Percentiles rank a stretch among this genome's conserved stretches.
Evolutionary conservation across 2,329 filamentous ascomycete species (phyloP).

Genomic region (Falciphora oryzae): DNA sequence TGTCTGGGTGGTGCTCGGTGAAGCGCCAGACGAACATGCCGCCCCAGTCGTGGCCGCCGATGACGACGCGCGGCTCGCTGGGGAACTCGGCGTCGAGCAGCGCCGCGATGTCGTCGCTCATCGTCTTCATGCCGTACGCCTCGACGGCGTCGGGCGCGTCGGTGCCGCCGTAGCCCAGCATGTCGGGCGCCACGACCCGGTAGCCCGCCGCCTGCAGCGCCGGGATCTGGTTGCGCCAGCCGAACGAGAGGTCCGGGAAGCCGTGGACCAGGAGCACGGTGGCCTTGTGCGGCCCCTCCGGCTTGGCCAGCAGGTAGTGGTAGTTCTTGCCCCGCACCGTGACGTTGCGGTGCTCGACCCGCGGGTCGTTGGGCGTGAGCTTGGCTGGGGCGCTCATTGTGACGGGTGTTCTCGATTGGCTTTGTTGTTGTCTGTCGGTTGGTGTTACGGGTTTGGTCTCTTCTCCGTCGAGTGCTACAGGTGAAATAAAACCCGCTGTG

Average conservation of each 20-base stretch:
- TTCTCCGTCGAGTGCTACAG: not conserved
- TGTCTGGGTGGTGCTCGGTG: conserved; percentile 64
- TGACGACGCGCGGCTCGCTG: conserved; percentile 52
- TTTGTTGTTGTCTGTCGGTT: too few relatives aligned
- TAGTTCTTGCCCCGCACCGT: conserved; percentile 66
- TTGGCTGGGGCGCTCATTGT: conserved; percentile 42
- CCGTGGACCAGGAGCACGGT: conserved; percentile 55
- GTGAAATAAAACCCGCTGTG: too few relatives aligned
- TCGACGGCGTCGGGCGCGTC: conserved; percentile 56
- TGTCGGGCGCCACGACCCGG: conserved; percentile 77
- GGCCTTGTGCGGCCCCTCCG: conserved; percentile 23
- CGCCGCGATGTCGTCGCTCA: conserved; percentile 67
- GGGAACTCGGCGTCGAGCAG: conserved; percentile 48
- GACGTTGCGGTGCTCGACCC: conserved; percentile 58
- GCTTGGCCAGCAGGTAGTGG: conserved; percentile 52
- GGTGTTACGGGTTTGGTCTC: not conserved
- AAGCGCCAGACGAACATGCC: conserved; percentile 68
- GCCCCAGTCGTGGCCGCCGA: conserved; percentile 93
- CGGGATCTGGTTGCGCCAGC: conserved; percentile 88
- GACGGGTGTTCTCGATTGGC: too few relatives aligned
- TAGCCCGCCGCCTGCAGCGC: conserved; percentile 65
- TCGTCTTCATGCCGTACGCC: conserved; percentile 66
- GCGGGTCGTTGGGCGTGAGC: conserved; percentile 59
- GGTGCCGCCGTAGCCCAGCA: conserved; percentile 80
- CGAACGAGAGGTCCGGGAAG: conserved; percentile 76